Evolutionary conservation across 352 stramenopile genomes (phyloP).

Genomic region (Phytophthora quininea): DNA sequence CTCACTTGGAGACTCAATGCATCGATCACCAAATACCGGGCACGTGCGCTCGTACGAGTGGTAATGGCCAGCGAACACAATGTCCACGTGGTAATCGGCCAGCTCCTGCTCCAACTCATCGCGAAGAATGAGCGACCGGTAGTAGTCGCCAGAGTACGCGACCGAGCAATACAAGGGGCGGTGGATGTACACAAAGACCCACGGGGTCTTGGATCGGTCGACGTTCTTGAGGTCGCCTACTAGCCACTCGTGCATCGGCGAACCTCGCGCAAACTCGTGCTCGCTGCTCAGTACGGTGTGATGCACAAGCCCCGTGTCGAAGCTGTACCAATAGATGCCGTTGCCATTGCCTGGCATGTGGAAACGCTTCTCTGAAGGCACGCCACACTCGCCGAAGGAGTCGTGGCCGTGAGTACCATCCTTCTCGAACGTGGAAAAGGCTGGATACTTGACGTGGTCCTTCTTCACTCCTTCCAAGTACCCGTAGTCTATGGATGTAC

Average conservation of each 20-base stretch:
- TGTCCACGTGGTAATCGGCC: constrained; percentile 42
- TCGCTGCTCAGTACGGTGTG: constrained; percentile 58
- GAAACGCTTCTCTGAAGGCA: constrained; percentile 73
- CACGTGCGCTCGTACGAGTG: constrained; percentile 69
- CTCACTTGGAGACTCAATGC: constrained; percentile 23
- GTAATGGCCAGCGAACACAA: constrained; percentile 63
- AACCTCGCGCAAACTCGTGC: constrained; percentile 47
- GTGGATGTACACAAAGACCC: constrained; percentile 64
- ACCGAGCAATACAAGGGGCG: constrained; percentile 54
- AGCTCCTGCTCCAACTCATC: constrained; percentile 44
- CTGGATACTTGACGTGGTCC: background rate
- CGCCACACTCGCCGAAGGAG: constrained; percentile 84
- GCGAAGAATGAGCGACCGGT: constrained; percentile 41
- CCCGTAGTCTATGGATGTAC: constrained; percentile 1
- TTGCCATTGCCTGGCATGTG: constrained; percentile 52
- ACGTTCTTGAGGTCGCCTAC: constrained; percentile 44
- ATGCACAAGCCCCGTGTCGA: constrained; percentile 46
- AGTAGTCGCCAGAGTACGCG: constrained; percentile 34
- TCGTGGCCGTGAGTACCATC: no score
- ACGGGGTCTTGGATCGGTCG: constrained; percentile 51
- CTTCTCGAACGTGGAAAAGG: no score
- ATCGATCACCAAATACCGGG: constrained; percentile 43
- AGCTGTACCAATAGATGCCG: constrained; percentile 64
- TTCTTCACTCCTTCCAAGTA: no score
- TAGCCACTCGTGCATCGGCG: constrained; percentile 52